A percentile compares a stretch with the other conserved stretches of the same genome.
These are phyloP conservation scores for Nectriaceae sp. DNA, from an alignment of 2,329 filamentous ascomycete genomes.

Conservation along the genomic window DNA sequence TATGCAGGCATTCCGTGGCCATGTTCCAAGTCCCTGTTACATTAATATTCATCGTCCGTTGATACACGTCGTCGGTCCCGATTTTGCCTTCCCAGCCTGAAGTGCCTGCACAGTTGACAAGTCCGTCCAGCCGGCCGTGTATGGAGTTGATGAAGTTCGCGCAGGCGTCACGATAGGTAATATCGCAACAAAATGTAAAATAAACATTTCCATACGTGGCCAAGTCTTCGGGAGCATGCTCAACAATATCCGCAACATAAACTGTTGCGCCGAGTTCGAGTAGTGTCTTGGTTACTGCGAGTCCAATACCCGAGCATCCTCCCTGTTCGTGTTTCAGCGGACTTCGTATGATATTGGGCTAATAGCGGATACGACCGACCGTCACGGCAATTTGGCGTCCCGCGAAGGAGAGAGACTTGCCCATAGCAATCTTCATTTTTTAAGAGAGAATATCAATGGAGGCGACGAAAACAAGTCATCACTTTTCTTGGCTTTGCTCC, in stretches of 20 bases:
- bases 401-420: not conserved
- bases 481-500: not conserved
- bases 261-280: constrained; percentile 5
- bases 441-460: not conserved
- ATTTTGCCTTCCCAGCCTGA: constrained; percentile 12
- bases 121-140: constrained; percentile 8
- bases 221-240: not conserved
- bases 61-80: constrained; percentile 4
- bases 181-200: constrained; percentile 3
- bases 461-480: not conserved
- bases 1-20: not conserved
- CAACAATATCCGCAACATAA: constrained; percentile 3
- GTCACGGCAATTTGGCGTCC: constrained; percentile 2
- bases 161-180: constrained; percentile 2
- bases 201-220: not conserved
- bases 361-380: not conserved
- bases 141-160: constrained; percentile 3
- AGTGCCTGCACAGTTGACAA: constrained; percentile 9
- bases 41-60: not conserved
- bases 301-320: constrained; percentile 8
- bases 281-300: constrained; percentile 4
- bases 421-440: not conserved
- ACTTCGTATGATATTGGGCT: too few species aligned
- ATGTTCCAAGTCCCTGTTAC: constrained; percentile 1
- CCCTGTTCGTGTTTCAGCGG: not conserved